Conservation (phyloP, 2,329 filamentous ascomycete species). For the Cryphonectria nitschkei region DNA sequence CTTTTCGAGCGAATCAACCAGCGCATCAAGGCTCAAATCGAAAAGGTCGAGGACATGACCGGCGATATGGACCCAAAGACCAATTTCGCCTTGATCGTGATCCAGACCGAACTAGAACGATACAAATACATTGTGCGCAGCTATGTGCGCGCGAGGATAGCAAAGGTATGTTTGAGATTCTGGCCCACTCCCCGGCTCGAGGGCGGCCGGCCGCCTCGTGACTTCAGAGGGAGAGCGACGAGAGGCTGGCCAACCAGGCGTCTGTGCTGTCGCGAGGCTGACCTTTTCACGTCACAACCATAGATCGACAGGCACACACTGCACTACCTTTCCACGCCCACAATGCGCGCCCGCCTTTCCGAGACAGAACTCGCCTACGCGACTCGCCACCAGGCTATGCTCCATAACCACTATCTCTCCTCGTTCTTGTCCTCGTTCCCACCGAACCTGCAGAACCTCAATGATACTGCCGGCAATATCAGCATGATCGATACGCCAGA, state of each 20-base stretch:
- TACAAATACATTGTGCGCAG: conserved; percentile 90
- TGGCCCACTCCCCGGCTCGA: neutral
- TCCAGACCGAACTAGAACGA: conserved; percentile 94
- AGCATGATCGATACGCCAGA: conserved; percentile 94
- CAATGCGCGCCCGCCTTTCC: conserved; percentile 68
- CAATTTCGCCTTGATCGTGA: conserved; percentile 91
- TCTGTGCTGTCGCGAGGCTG: neutral
- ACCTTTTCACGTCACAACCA: conserved; percentile 1
- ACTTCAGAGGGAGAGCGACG: neutral
- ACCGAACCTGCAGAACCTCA: conserved; percentile 75
- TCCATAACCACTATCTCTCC: conserved; percentile 81
- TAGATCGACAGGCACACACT: conserved; percentile 78
- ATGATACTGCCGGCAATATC: conserved; percentile 86
- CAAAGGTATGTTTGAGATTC: conserved; percentile 64
- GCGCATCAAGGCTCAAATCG: conserved; percentile 49
- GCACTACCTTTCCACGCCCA: conserved; percentile 67
- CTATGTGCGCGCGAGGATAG: conserved; percentile 80
- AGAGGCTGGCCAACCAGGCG: neutral
- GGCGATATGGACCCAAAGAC: conserved; percentile 86
- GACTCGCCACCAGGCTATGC: conserved; percentile 79
- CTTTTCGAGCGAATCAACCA: conserved; percentile 83
- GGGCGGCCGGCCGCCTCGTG: neutral
- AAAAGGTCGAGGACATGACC: conserved; percentile 60
- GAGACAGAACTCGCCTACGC: conserved; percentile 80
- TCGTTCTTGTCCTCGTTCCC: conserved; percentile 88